Evolutionary conservation across 2,329 filamentous ascomycete species (phyloP).

Genomic region (Neofusicoccum sp.): DNA sequence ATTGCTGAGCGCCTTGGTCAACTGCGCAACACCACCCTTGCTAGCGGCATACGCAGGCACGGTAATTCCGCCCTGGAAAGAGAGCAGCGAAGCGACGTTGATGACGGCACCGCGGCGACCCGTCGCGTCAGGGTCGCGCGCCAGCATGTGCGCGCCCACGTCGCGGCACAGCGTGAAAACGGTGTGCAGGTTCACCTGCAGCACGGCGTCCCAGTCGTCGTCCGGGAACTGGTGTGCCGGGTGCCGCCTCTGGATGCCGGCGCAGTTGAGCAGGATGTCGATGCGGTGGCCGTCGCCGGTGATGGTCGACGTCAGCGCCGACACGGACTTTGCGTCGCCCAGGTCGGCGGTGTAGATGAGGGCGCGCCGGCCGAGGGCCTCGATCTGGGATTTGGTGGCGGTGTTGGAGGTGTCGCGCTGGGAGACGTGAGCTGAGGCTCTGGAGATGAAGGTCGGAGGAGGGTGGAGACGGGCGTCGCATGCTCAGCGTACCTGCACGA

Average conservation of each 20-base stretch:
- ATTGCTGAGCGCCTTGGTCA: conserved; percentile 82
- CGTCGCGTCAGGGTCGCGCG: conserved; percentile 47
- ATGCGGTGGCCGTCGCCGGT: conserved; percentile 63
- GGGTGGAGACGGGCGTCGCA: background rate
- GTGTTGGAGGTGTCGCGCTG: conserved; percentile 57
- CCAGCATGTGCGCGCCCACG: conserved; percentile 75
- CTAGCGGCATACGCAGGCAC: conserved; percentile 84
- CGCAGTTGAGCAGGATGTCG: conserved; percentile 80
- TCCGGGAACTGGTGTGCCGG: conserved; percentile 73
- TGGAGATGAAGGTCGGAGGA: background rate
- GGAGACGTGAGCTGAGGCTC: background rate
- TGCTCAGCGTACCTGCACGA: conserved; percentile 44
- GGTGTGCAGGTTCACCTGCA: conserved; percentile 82
- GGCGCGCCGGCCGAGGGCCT: conserved; percentile 64
- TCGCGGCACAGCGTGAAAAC: conserved; percentile 78
- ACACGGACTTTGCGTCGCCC: conserved; percentile 58
- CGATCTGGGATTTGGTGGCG: conserved; percentile 60
- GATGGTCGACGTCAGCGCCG: conserved; percentile 59
- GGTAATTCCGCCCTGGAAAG: conserved; percentile 83
- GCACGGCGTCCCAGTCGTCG: conserved; percentile 73
- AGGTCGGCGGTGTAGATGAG: conserved; percentile 70
- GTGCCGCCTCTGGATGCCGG: conserved; percentile 79
- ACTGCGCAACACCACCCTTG: conserved; percentile 80
- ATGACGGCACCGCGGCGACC: conserved; percentile 70
- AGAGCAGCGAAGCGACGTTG: conserved; percentile 78